Evolutionary conservation across 352 stramenopile genomes (phyloP), one percentile per base, ranked within the genome.

Genomic region (Phytophthora vignae): DNA sequence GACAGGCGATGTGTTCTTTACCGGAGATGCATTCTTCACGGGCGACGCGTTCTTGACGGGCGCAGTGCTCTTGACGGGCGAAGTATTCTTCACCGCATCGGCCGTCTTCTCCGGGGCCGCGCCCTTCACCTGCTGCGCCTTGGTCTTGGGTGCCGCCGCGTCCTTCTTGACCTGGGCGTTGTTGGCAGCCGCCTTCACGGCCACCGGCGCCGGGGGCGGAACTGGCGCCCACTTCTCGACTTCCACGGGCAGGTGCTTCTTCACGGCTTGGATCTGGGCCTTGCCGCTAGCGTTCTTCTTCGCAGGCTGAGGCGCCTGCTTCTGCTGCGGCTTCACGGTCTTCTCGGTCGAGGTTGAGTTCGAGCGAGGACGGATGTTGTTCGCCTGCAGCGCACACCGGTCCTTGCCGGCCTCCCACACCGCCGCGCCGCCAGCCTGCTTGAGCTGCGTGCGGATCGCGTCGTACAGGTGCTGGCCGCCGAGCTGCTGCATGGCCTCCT

Each of bases 181-280:
- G 21, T 38, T 54, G 22, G 56, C 14, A 15, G 33, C 21, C 14
- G 55, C 14, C 55, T 58, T 67, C 31, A 59, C 36, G n/a, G 12
- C 33, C 4, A 56, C 21, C 22, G 60, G 60, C 1, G 60, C 60
- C 22, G n/a, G 50, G 50, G 60, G 60, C 19, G 60, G 60, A 44
- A 60, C 60, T 6, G 25, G 14, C 33, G 14, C 21, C 49, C 17
- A 29, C 14, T 53, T 17, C 38, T 65, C 38, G 12, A 54, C 49
- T 36, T 66, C 59, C n/a, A 48, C 60, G 1, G 60, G 50, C 21
- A 60, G 10, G 60, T 67, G 19, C 60, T 59, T 67, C 60, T 67
- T 59, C 21, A 33, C 55, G 11, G 6, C n/a, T 17, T 50, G 44
- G 44, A 50, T 50, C 17, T 25, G 46, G 19, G 46, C 9, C 46